Evolutionary conservation across 2,329 filamentous ascomycete species (phyloP).

Genomic region (Geosmithia morbida): DNA sequence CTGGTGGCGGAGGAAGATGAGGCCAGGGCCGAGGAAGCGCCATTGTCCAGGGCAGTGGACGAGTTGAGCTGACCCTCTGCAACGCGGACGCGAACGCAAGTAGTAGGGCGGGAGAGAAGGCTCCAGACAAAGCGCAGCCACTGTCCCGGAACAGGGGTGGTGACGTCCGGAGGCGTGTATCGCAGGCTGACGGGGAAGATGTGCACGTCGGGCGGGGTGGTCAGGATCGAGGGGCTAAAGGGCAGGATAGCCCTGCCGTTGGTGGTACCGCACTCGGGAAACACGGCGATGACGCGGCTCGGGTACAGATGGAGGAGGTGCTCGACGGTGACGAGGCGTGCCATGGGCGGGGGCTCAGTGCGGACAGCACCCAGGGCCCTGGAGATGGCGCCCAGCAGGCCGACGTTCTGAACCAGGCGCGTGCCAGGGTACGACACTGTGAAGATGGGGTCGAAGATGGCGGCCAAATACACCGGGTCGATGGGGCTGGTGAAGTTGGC

Average conservation of each 20-base stretch:
- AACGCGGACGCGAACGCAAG: constrained; percentile 82
- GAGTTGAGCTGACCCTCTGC: constrained; percentile 56
- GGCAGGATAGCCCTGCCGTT: constrained; percentile 86
- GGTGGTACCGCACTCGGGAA: constrained; percentile 88
- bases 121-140: constrained; percentile 72
- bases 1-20: constrained; percentile 12
- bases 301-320: constrained; percentile 55
- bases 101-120: constrained; percentile 69
- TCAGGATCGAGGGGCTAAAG: constrained; percentile 63
- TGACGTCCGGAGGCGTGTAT: constrained; percentile 80
- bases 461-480: constrained; percentile 85
- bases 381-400: constrained; percentile 60
- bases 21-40: constrained; percentile 10
- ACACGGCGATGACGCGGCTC: constrained; percentile 65
- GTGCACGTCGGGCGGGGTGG: constrained; percentile 49
- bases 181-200: constrained; percentile 87
- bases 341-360: constrained; percentile 25
- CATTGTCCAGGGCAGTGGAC: constrained; percentile 20
- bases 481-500: constrained; percentile 86
- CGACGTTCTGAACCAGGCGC: constrained; percentile 60
- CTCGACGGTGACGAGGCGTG: constrained; percentile 43
- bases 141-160: constrained; percentile 69
- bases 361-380: constrained; percentile 53
- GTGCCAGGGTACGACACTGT: constrained; percentile 68
- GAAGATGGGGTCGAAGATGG: constrained; percentile 93